These are phyloP conservation scores for Trametes elegans DNA, from an alignment of 768 basidiomycete species.

Conservation along the genomic window DNA sequence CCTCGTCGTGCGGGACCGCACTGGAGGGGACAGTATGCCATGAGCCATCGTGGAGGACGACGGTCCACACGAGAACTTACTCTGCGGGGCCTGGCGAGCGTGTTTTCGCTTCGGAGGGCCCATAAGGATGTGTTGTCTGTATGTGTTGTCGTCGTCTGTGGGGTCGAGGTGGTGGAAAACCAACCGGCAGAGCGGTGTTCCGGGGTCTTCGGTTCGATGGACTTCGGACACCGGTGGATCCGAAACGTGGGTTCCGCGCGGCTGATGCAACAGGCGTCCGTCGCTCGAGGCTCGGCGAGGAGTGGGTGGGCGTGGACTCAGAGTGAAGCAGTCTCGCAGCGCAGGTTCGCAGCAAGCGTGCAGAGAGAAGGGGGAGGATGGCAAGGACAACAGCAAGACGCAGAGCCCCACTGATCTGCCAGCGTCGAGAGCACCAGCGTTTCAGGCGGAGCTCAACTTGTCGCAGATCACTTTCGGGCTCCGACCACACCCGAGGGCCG, in stretches of 20 bases:
- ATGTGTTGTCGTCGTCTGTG: slow-evolving; percentile 19
- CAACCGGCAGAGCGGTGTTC: slow-evolving; percentile 34
- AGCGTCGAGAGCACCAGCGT: background rate
- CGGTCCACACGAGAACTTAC: slow-evolving; percentile 33
- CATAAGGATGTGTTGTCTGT: slow-evolving; percentile 32
- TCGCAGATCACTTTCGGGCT: background rate
- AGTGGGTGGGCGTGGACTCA: too few species aligned
- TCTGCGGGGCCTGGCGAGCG: slow-evolving; percentile 36
- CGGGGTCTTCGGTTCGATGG: slow-evolving; percentile 27
- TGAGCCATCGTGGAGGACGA: slow-evolving; percentile 23
- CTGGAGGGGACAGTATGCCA: slow-evolving; percentile 33
- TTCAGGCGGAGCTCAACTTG: background rate
- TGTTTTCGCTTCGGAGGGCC: slow-evolving; percentile 41
- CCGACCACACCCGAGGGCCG: background rate
- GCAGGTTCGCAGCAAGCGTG: background rate
- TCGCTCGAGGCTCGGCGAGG: too few species aligned
- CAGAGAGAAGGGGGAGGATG: background rate
- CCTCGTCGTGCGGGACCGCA: slow-evolving; percentile 57
- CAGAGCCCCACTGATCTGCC: slow-evolving; percentile 15
- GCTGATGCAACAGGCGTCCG: too few species aligned
- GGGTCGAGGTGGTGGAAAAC: slow-evolving; percentile 22
- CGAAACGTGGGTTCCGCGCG: slow-evolving; percentile 5
- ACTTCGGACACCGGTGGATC: slow-evolving; percentile 26
- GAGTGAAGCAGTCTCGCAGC: background rate
- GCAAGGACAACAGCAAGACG: slow-evolving; percentile 1